Percentiles rank a stretch among this genome's conserved stretches.
phyloP scores from a whole-genome alignment of 495 filamentous ascomycete genomes.

The Pyronema omphalodes region DNA sequence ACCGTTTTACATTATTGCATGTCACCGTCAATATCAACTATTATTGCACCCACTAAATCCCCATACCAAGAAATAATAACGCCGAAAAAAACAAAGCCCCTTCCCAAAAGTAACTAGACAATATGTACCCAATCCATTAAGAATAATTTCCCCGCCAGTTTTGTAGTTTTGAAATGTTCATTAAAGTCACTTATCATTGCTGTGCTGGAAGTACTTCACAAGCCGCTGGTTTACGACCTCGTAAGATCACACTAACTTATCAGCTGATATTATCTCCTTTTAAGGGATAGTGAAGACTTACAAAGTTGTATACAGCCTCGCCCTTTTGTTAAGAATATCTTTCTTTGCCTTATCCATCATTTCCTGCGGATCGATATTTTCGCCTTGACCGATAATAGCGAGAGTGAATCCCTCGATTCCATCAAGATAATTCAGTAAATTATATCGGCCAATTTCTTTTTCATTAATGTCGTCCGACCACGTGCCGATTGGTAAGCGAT shows the following conservation, averaged over 20 bases:
- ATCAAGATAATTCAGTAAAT: conserved; percentile 16
- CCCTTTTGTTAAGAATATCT: conserved; percentile 14
- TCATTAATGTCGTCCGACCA: conserved; percentile 10
- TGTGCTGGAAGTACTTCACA: not conserved
- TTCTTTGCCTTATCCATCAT: conserved; percentile 8
- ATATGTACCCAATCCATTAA: too few species aligned
- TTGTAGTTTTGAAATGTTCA: too few species aligned
- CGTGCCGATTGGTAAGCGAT: conserved; percentile 12
- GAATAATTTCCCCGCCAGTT: too few species aligned
- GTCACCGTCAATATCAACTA: too few species aligned
- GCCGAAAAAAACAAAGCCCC: too few species aligned
- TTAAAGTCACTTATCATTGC: too few species aligned
- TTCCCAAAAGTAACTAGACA: too few species aligned
- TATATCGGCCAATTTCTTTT: conserved; percentile 18
- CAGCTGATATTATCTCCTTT: not conserved
- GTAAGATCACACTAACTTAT: not conserved
- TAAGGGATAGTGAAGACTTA: not conserved
- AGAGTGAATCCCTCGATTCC: conserved; percentile 18
- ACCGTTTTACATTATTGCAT: too few species aligned
- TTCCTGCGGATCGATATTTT: conserved; percentile 4
- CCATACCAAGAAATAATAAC: too few species aligned
- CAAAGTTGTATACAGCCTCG: conserved; percentile 9
- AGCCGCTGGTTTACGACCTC: not conserved
- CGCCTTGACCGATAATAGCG: conserved; percentile 11
- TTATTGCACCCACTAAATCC: too few species aligned